Conservation (phyloP, 73 alveolate genomes). For the Breviolum minutum region DNA sequence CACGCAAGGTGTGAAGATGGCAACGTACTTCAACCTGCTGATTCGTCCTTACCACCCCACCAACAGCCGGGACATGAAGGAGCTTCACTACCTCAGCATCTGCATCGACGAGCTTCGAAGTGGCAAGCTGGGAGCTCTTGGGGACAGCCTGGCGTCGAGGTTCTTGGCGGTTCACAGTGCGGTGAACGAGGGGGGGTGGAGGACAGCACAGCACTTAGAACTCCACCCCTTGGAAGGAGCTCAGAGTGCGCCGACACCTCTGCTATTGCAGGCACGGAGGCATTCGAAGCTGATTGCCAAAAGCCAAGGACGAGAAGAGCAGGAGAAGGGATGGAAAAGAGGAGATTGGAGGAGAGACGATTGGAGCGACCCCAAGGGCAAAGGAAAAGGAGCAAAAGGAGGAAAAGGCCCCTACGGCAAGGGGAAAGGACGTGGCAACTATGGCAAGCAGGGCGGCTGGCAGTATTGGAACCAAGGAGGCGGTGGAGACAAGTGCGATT, state of each 20-base stretch:
- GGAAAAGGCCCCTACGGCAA: neutral
- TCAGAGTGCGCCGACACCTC: neutral
- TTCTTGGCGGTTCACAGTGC: slow-evolving; percentile 35
- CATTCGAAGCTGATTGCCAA: neutral
- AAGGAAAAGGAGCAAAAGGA: neutral
- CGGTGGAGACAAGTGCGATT: neutral
- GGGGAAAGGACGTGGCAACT: neutral
- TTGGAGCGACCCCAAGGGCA: neutral
- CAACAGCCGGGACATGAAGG: neutral
- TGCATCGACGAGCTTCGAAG: neutral
- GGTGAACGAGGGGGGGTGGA: slow-evolving; percentile 14
- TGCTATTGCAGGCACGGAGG: neutral
- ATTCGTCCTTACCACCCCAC: neutral
- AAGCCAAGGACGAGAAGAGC: neutral
- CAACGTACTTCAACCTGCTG: slow-evolving; percentile 20
- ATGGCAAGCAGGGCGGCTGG: neutral
- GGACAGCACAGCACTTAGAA: neutral
- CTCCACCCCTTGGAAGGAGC: neutral
- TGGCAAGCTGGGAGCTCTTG: neutral
- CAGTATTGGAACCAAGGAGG: neutral
- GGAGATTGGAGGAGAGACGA: neutral
- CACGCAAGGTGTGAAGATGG: neutral
- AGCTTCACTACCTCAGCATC: neutral
- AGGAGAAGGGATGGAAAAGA: neutral
- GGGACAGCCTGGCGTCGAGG: neutral